Conservation (phyloP, 805 yeast genomes). For the Tetrapisispora fleetii region DNA sequence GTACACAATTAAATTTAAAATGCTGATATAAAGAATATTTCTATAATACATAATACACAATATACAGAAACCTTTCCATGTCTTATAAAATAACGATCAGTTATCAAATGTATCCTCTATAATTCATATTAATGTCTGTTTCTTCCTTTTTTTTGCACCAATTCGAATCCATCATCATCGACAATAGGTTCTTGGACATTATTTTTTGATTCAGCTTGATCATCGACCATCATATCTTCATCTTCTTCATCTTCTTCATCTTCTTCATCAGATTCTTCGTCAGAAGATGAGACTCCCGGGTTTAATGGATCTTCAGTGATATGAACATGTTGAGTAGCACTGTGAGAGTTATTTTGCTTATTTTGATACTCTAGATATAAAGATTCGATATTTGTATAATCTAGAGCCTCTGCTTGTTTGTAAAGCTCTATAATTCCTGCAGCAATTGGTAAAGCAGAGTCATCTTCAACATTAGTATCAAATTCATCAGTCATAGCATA, state of each 20-base stretch:
- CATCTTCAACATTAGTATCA: slow-evolving; percentile 81
- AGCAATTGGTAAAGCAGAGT: slow-evolving; percentile 70
- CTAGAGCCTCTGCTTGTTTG: slow-evolving; percentile 45
- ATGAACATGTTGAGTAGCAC: slow-evolving; percentile 35
- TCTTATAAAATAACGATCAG: no score
- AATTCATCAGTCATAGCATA: slow-evolving; percentile 95
- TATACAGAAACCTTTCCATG: not conserved
- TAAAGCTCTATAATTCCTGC: slow-evolving; percentile 55
- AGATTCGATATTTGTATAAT: slow-evolving; percentile 48
- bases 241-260: slow-evolving; percentile 34
- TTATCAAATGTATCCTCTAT: no score
- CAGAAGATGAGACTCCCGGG: slow-evolving; percentile 46
- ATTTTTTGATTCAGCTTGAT: slow-evolving; percentile 22
- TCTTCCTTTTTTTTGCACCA: slow-evolving; percentile 69
- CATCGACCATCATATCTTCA: slow-evolving; percentile 33
- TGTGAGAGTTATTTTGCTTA: slow-evolving; percentile 34
- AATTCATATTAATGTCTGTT: slow-evolving; percentile 27
- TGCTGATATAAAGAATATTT: not conserved
- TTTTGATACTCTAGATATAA: slow-evolving; percentile 51
- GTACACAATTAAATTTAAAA: not conserved
- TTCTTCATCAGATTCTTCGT: slow-evolving; percentile 34
- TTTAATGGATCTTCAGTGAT: slow-evolving; percentile 54
- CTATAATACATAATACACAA: not conserved
- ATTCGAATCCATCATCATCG: slow-evolving; percentile 91
- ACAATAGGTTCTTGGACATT: slow-evolving; percentile 44